Base-by-base conservation (phyloP, 176 grass and related monocot genomes). In the Triticum dicoccoides region DNA sequence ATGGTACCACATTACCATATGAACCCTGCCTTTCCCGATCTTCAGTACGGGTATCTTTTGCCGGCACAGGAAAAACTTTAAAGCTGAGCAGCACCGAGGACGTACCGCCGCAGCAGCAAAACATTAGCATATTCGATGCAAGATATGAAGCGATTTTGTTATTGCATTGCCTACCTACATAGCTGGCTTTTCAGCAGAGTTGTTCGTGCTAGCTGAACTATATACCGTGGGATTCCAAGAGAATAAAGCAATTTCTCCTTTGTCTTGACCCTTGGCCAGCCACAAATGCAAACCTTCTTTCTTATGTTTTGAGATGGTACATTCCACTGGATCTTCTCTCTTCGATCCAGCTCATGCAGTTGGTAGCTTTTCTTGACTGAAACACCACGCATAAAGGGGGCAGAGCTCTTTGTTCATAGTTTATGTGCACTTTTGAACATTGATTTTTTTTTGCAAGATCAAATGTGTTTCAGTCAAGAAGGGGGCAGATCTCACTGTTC, bases 251-350 rank as follows among this genome's bases (percentile, higher is more conserved):
- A n/a, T 83, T 27, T 49, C 49, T 61, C 38, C 38, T 42, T 42
- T 42, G 41, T 9, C 7, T 42, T 42, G 6, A 33, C 1, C 41
- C 39, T 13, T 4, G 25, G 64, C 11, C 23, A 69, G 67, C 33
- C 67, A 72, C 66, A 70, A 71, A 23, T 9, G 33, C 18, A 52
- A 34, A 69, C 65, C 41, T 66, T 85, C 17, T 42, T 42, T 42
- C 41, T 20, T 1, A 30, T 76, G 78, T 45, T 77, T 24, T 78
- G 29, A 76, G 29, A 29, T 29, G 29, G 35, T 33, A 92, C 87
- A 92, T 92, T 89, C 90, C 32, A 23, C 68, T 32, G 90, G 83
- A 92, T 92, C 83, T 92, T 80, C 75, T 58, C 73, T 80, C 33
- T 76, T 79, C n/a, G 24, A 4, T 23, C 20, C 2, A 18, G 9